Conservation (phyloP, 768 basidiomycete species). For the Collybiopsis confluens region DNA sequence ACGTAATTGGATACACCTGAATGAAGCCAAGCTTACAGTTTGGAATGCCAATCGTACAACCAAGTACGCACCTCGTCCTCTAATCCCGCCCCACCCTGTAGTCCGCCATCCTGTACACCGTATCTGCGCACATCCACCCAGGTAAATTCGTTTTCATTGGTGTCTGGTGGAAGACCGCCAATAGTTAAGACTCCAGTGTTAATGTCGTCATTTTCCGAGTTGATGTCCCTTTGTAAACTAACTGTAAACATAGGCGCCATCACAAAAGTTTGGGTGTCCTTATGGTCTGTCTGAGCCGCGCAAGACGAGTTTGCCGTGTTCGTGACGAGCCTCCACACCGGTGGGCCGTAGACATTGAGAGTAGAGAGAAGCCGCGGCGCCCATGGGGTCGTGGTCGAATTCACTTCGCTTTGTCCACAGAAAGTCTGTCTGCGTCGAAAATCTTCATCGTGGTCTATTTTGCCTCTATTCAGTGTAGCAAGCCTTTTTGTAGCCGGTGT, state of each 20-base stretch:
- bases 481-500: slow-evolving; percentile 2
- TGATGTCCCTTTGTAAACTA: slow-evolving; percentile 62
- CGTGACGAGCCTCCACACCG: slow-evolving; percentile 16
- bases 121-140: slow-evolving; percentile 67
- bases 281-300: slow-evolving; percentile 24
- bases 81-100: slow-evolving; percentile 50
- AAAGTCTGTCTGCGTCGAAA: neutral
- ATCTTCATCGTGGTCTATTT: too few species aligned
- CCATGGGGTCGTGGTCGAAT: slow-evolving; percentile 6
- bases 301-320: slow-evolving; percentile 32
- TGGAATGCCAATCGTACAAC: too few species aligned
- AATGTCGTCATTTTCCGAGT: slow-evolving; percentile 41
- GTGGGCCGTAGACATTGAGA: slow-evolving; percentile 38
- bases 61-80: slow-evolving; percentile 50
- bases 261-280: neutral
- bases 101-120: slow-evolving; percentile 43
- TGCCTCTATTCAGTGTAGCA: too few species aligned
- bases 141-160: slow-evolving; percentile 46
- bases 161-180: slow-evolving; percentile 55
- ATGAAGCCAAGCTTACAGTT: too few species aligned
- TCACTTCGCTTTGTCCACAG: too few species aligned
- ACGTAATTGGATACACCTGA: slow-evolving; percentile 59
- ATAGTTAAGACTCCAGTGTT: slow-evolving; percentile 63
- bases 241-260: slow-evolving; percentile 46
- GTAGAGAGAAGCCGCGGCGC: slow-evolving; percentile 34